Base-by-base conservation (phyloP, 805 yeast species). In the Candida boidinii region DNA sequence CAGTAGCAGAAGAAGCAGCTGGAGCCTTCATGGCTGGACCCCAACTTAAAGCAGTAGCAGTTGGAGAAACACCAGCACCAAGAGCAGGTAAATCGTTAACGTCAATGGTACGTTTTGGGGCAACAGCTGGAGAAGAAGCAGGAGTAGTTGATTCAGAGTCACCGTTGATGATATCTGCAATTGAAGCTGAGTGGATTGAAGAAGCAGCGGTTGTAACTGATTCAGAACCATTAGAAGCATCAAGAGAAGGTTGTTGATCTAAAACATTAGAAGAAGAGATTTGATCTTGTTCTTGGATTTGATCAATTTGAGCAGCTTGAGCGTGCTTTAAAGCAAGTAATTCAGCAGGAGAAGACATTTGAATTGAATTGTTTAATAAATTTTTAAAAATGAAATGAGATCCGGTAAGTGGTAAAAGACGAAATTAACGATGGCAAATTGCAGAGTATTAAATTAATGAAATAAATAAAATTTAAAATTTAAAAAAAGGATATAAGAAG, bases 11-110 rank as follows among this genome's bases (percentile, higher is more conserved):
- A 14, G 48, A 37, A 18, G 48, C 45, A 18, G 36, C 9, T 9
- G 40, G 13, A 17, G 36, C 43, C 19, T 34, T 44, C 19, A 33
- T 48, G 39, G 34, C 43, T 23, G 73, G 70, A 29, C 70, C 73
- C 73, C 73, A 59, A 45, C 56, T 47, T 19, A 45, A 32, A 19
- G 62, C 44, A 28, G 58, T 49, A 29, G 57, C 36, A 21, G 61
- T 49, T 29, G 56, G 36, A 23, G 60, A 50, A 29, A 58, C 55
- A 29, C 72, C 55, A 14, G 64, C 72, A 23, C 83, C 83, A 45
- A 80, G 64, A 18, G 80, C 66, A 7, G 90, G 90, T 56, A 77
- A 76, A 11, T 79, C 78, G 20, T 66, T 50, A 44, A 70, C 77
- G 31, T 63, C 43, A 38, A 73, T 60, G 17, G 73, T 59, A 27